Conservation (phyloP, 169 alveolate species). For the Eimeria sp. region DNA sequence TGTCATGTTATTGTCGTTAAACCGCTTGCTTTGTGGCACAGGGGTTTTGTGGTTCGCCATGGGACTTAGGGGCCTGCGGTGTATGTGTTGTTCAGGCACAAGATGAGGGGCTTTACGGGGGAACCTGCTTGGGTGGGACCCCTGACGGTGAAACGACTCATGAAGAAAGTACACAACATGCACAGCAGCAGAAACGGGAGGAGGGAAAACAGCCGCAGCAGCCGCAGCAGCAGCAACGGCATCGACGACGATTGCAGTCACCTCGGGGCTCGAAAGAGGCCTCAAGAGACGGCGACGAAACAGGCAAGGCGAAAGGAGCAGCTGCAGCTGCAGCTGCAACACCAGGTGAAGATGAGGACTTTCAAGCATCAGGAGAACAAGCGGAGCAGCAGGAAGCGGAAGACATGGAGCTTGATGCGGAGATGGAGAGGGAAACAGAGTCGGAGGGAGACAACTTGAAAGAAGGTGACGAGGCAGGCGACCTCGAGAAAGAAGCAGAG, state of each 20-base stretch:
- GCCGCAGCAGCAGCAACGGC: conserved; percentile 25
- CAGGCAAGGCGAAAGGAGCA: not conserved
- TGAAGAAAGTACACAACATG: not conserved
- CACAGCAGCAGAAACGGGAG: not conserved
- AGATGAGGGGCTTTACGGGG: conserved; percentile 17
- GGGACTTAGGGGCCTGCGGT: not conserved
- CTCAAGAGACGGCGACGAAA: not conserved
- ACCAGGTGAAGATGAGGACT: conserved; percentile 54
- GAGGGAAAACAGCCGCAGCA: conserved; percentile 12
- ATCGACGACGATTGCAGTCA: conserved; percentile 31
- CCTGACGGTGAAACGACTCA: not conserved
- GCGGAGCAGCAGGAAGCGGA: conserved; percentile 52
- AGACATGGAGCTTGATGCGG: conserved; percentile 59
- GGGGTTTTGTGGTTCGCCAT: too few species aligned
- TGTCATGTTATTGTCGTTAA: too few species aligned
- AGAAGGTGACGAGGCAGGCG: conserved; percentile 43
- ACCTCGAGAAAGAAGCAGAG: conserved; percentile 53
- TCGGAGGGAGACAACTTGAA: not conserved
- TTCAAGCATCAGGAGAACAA: not conserved
- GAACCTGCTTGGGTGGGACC: not conserved
- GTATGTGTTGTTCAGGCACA: not conserved
- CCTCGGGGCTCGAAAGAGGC: conserved; percentile 28
- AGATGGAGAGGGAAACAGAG: conserved; percentile 19
- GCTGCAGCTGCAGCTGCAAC: conserved; percentile 59
- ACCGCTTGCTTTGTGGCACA: too few species aligned